Conservation (phyloP, 305 asterid genomes). For the Fraxinus dipetala region DNA sequence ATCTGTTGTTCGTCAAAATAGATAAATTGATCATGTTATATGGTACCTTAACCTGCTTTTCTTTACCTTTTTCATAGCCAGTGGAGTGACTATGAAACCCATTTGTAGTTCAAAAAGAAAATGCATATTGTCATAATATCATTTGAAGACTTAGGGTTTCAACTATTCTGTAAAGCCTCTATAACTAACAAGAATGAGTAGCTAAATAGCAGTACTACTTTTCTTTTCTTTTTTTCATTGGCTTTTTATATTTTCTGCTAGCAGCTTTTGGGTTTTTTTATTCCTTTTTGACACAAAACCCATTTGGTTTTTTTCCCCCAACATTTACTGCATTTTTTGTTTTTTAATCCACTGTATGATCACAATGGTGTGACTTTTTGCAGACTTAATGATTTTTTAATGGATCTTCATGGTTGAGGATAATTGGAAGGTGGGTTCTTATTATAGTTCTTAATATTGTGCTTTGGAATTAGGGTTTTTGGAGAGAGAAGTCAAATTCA, state of each 20-base stretch:
- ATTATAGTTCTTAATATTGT: background rate
- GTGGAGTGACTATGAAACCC: background rate
- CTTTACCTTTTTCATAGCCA: background rate
- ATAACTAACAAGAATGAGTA: background rate
- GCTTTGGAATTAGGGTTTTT: conserved; percentile 30
- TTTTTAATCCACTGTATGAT: background rate
- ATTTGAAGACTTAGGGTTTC: background rate
- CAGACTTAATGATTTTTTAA: background rate
- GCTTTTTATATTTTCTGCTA: background rate
- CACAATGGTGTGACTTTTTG: background rate
- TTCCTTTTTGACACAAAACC: background rate
- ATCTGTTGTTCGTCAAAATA: background rate
- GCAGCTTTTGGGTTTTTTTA: background rate
- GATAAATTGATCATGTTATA: background rate
- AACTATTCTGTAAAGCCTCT: background rate
- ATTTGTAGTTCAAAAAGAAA: background rate
- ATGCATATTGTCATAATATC: background rate
- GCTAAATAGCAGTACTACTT: background rate
- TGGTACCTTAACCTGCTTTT: background rate
- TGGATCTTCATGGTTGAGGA: conserved; percentile 9
- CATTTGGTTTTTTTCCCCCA: background rate
- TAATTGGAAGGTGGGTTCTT: background rate
- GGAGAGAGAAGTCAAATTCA: background rate
- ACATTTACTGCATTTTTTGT: background rate
- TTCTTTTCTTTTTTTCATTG: background rate